phyloP scores from a whole-genome alignment of 2,329 filamentous ascomycete species.

The Daldinia sp. region DNA sequence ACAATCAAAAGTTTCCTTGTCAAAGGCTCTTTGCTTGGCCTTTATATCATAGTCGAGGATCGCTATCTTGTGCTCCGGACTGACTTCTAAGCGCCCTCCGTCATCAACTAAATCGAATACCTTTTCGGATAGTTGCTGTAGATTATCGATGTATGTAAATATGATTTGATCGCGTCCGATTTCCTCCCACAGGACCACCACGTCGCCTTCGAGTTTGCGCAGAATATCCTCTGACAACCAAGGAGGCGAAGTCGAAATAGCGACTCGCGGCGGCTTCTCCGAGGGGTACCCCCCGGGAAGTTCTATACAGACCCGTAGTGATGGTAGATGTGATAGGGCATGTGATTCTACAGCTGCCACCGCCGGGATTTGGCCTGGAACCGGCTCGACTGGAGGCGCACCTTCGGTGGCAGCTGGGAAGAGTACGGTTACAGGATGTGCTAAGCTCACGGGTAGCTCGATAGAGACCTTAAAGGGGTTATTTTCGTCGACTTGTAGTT shows the following conservation, averaged over 20 bases:
- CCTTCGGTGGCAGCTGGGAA: conserved; percentile 60
- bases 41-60: conserved; percentile 82
- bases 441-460: conserved; percentile 65
- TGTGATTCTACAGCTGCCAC: conserved; percentile 52
- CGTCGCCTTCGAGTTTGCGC: conserved; percentile 60
- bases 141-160: conserved; percentile 70
- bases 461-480: conserved; percentile 61
- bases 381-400: conserved; percentile 34
- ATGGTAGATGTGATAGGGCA: conserved; percentile 64
- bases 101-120: conserved; percentile 65
- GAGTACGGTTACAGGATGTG: conserved; percentile 62
- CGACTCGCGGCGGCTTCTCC: conserved; percentile 58
- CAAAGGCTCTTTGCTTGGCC: conserved; percentile 77
- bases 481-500: conserved; percentile 59
- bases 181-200: conserved; percentile 67
- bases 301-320: conserved; percentile 61
- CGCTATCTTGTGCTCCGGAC: conserved; percentile 69
- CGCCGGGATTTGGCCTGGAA: conserved; percentile 21
- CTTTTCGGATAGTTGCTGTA: conserved; percentile 66
- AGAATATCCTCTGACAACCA: conserved; percentile 64
- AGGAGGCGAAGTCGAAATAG: conserved; percentile 61
- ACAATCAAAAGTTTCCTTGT: conserved; percentile 86
- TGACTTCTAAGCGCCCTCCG: conserved; percentile 59
- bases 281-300: conserved; percentile 68
- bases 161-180: conserved; percentile 65